These are phyloP conservation scores for Ophidiomyces ophidiicola DNA, from an alignment of 2,329 filamentous ascomycete species.

Conservation along the genomic window DNA sequence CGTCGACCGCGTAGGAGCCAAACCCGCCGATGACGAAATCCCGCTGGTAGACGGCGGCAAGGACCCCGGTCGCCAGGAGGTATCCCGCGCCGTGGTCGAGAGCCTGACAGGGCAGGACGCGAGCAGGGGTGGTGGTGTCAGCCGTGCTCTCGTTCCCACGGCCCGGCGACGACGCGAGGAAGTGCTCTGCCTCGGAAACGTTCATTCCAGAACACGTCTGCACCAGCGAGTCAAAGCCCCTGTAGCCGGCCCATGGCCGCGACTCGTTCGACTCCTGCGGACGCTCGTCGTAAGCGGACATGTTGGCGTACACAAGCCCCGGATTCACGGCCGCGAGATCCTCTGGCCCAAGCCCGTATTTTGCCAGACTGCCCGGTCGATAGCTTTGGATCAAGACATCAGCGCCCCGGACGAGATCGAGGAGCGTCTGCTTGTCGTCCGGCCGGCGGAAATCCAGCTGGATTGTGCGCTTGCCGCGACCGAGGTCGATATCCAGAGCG, in stretches of 20 bases:
- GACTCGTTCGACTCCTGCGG: constrained; percentile 15
- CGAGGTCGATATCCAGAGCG: constrained; percentile 26
- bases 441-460: constrained; percentile 26
- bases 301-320: constrained; percentile 39
- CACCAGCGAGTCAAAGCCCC: constrained; percentile 46
- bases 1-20: constrained; percentile 42
- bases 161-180: constrained; percentile 21
- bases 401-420: constrained; percentile 24
- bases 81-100: constrained; percentile 47
- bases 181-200: constrained; percentile 41
- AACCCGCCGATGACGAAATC: constrained; percentile 27
- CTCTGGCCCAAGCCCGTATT: constrained; percentile 32
- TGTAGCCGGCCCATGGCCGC: constrained; percentile 36
- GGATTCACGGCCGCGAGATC: constrained; percentile 32
- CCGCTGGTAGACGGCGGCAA: constrained; percentile 40
- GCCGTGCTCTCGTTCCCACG: constrained; percentile 18
- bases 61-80: constrained; percentile 43
- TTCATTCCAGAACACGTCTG: constrained; percentile 48
- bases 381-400: constrained; percentile 39
- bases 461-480: constrained; percentile 28
- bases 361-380: constrained; percentile 37
- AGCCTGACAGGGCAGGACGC: constrained; percentile 42
- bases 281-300: constrained; percentile 40
- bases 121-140: constrained; percentile 19
- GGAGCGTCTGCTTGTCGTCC: constrained; percentile 20